Conservation (phyloP, 2,329 filamentous ascomycete genomes). For the Penicillium aurantiogriseum region DNA sequence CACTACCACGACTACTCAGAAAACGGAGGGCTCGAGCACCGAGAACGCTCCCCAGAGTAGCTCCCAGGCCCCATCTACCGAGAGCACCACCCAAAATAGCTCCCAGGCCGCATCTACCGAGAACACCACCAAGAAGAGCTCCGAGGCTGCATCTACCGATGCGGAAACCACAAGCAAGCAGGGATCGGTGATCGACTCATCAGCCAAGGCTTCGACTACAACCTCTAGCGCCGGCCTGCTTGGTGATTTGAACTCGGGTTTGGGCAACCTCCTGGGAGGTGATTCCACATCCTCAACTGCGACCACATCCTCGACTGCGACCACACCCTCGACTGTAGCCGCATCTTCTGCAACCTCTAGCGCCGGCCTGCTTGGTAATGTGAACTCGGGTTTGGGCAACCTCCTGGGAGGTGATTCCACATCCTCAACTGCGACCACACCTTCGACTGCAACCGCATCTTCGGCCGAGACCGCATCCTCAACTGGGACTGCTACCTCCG, state of each 20-base stretch:
- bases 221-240: neutral
- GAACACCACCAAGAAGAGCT: neutral
- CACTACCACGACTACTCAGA: slow-evolving; percentile 8
- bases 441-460: neutral
- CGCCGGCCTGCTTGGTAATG: neutral
- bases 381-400: neutral
- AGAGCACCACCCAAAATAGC: neutral
- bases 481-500: neutral
- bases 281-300: slow-evolving; percentile 2
- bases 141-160: slow-evolving; percentile 2
- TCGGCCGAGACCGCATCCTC: neutral
- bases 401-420: neutral
- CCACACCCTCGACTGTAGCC: neutral
- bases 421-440: neutral
- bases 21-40: neutral
- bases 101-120: slow-evolving; percentile 1
- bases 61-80: neutral
- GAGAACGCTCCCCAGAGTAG: neutral
- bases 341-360: neutral
- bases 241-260: neutral
- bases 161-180: slow-evolving; percentile 2
- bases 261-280: neutral
- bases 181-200: neutral
- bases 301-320: neutral
- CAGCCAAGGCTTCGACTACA: slow-evolving; percentile 3